These are phyloP conservation scores for Thalassiosira profunda DNA, from an alignment of 108 stramenopile species.

Conservation along the genomic window DNA sequence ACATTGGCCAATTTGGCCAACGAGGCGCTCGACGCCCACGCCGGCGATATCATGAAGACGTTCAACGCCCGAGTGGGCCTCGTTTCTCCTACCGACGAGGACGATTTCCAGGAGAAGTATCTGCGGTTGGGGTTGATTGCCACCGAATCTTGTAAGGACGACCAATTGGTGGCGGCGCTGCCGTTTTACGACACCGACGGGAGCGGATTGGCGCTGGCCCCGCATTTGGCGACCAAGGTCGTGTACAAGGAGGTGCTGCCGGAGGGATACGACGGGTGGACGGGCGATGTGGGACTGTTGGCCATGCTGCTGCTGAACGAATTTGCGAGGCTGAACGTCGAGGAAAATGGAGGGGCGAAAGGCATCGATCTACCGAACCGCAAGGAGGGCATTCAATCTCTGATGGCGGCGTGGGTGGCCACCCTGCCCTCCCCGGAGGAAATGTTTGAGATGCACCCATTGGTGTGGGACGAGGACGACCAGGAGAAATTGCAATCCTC, in stretches of 20 bases:
- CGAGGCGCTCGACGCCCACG: constrained; percentile 12
- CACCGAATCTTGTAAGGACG: constrained; percentile 53
- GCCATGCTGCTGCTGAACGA: constrained; percentile 81
- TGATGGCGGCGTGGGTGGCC: constrained; percentile 68
- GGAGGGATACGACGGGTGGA: constrained; percentile 85
- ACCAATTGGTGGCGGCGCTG: constrained; percentile 54
- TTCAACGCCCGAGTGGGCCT: constrained; percentile 31
- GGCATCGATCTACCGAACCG: constrained; percentile 53
- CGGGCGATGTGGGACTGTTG: constrained; percentile 81
- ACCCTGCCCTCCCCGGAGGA: constrained; percentile 68
- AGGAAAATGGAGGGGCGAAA: not conserved
- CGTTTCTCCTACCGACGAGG: not conserved
- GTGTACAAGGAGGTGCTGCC: constrained; percentile 63
- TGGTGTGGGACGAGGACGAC: constrained; percentile 79
- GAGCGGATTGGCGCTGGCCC: constrained; percentile 50
- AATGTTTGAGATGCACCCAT: constrained; percentile 61
- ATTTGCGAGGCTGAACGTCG: constrained; percentile 51
- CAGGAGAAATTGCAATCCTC: constrained; percentile 85
- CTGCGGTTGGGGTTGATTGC: constrained; percentile 75
- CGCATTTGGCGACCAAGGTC: constrained; percentile 52
- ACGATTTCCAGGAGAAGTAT: not conserved
- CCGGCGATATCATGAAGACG: constrained; percentile 7
- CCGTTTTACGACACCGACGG: constrained; percentile 64
- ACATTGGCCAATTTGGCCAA: constrained; percentile 30
- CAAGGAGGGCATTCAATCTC: constrained; percentile 32